Evolutionary conservation across 345 rosid species (phyloP), one percentile per base, ranked within the genome.

Genomic region (Kernera saxatilis): DNA sequence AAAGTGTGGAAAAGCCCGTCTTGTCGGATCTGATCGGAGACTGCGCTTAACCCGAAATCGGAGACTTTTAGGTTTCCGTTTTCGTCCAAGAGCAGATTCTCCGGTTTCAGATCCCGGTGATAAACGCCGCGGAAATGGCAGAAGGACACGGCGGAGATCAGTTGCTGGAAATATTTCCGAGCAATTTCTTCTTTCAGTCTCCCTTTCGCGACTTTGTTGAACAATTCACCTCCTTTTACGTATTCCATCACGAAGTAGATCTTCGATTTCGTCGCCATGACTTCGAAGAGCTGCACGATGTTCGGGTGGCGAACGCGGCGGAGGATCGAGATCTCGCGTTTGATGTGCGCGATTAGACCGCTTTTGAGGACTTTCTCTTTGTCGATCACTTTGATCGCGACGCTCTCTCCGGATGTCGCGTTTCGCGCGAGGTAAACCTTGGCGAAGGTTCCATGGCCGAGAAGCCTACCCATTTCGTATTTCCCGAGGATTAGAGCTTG

Each of bases 81-180:
- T 2, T 85, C 96, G 69, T 93, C 98, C 0, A 93, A 73, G 19
- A 90, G 84, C 7, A 90, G 83, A 48, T 90, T 93, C 46, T 93
- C 97, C 5, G 98, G 97, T 77, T 93, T 90, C 64, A 93, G 58
- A 40, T 93, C 98, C 3, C 97, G 95, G 64, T 93, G 98, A 43
- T 88, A 85, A 40, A 93, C 91, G 21, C 97, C 98, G 43, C 93
- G 86, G 5, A 86, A 82, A 30, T 88, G 98, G 50, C 98, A 93
- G 50, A 90, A 90, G 6, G 79, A 78, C 10, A 90, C 90, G 12
- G 97, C 97, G 1, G 96, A 85, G 43, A 88, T 83, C 32, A 93
- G 66, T 26, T 93, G 93, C 75, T 90, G 98, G 64, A 90, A 88
- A 63, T 84, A 93, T 23, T 79, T 77, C 21, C 97, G 77, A 0